A percentile compares a stretch with the other conserved stretches of the same genome.
phyloP scores from a whole-genome alignment of 345 rosid genomes.

The Sonneratia caseolaris region DNA sequence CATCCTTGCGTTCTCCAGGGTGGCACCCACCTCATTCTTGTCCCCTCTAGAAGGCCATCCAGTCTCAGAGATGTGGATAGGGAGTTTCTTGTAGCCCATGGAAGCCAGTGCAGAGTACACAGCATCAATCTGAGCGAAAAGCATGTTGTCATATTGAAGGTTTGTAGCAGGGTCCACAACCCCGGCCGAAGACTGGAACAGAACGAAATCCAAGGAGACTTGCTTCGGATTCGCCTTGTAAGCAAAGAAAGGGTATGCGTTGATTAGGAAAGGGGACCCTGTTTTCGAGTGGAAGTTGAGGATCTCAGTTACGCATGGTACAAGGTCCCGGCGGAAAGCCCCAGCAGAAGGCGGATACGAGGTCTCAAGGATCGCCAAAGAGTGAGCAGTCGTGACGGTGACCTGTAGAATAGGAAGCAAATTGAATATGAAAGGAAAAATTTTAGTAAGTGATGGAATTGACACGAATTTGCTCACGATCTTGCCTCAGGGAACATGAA shows the following conservation, averaged over 20 bases:
- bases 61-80: slow-evolving; percentile 75
- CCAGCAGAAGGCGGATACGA: slow-evolving; percentile 94
- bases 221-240: slow-evolving; percentile 75
- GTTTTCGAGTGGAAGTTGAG: slow-evolving; percentile 57
- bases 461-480: neutral
- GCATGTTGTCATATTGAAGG: slow-evolving; percentile 80
- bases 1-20: slow-evolving; percentile 68
- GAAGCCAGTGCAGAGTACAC: slow-evolving; percentile 60
- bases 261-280: slow-evolving; percentile 70
- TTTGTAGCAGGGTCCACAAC: slow-evolving; percentile 53
- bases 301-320: slow-evolving; percentile 33
- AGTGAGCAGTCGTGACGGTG: slow-evolving; percentile 70
- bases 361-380: slow-evolving; percentile 50
- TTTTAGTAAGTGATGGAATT: neutral
- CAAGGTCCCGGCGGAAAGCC: slow-evolving; percentile 56
- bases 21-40: slow-evolving; percentile 69
- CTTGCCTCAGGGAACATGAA: neutral
- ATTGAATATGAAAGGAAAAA: neutral
- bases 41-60: slow-evolving; percentile 99
- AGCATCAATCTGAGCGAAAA: slow-evolving; percentile 87
- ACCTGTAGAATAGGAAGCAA: slow-evolving; percentile 14
- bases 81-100: slow-evolving; percentile 51
- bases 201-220: slow-evolving; percentile 61
- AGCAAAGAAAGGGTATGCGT: slow-evolving; percentile 92
- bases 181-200: slow-evolving; percentile 69